Evolutionary conservation across 2,329 filamentous ascomycete species (phyloP), one percentile per base, ranked within the genome.

Genomic region (Chaetomium sp.): DNA sequence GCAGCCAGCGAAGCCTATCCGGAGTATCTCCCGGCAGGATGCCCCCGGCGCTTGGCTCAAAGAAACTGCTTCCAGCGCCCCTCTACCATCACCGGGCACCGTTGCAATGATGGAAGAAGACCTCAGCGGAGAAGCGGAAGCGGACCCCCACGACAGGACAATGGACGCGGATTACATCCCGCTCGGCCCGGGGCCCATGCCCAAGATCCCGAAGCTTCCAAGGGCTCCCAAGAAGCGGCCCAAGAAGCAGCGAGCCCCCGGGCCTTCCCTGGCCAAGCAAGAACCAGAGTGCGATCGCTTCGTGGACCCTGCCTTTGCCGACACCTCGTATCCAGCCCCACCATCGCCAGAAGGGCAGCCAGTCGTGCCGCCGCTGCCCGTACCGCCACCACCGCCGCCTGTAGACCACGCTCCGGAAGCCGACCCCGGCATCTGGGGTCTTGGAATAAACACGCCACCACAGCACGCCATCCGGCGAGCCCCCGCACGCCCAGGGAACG

Each of bases 121-220:
- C 33, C 23, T 33, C 6, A 19, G 42, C 16, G 47, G 6, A 1
- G 12, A 38, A 3, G 6, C 10, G 3, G 45, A 63, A 13, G 16
- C 31, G 9, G 64, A 65, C 35, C 25, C 55, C 12, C 64, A 65
- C n/a, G 60, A 63, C 45, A 45, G 19, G 12, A 7, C 19, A 23
- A 63, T 63, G 64, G 60, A 33, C 16, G 50, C 59, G 3, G 60
- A 63, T 13, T 65, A 65, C 47, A 53, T 65, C 8, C 56, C 60
- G 3, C 1, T 35, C 23, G 49, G 56, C 1, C 64, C 60, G 0
- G 51, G 33, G 2, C 57, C 60, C 0, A 33, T 60, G 42, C 64
- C 64, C 2, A 31, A 19, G 10, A 27, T 56, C 5, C 55, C 60
- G 4, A 57, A 47, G 21, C 49, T 38, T 7, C 31, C 31, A 12